Evolutionary conservation across 2,329 filamentous ascomycete genomes (phyloP).

Genomic region (Nothophoma quercina): DNA sequence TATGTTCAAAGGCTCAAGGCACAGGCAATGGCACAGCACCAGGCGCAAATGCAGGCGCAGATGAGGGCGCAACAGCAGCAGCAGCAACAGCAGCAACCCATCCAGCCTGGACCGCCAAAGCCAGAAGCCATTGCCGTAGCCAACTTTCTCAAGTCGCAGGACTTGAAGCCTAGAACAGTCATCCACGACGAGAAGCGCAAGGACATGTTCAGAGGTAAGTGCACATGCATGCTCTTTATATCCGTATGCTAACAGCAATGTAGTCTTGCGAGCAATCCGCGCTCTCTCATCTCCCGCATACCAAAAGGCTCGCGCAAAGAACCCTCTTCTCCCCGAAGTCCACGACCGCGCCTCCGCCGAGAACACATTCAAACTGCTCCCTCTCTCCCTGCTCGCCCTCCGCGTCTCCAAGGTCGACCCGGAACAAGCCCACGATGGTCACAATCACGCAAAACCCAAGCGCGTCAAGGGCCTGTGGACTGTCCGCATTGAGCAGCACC

Average conservation of each 20-base stretch:
- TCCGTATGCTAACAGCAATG: neutral
- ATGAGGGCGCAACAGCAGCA: conserved; percentile 48
- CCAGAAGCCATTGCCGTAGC: conserved; percentile 89
- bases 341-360: conserved; percentile 88
- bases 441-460: conserved; percentile 68
- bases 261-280: conserved; percentile 95
- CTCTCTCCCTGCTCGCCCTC: conserved; percentile 90
- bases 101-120: conserved; percentile 81
- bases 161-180: conserved; percentile 87
- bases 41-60: conserved; percentile 49
- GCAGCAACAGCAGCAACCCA: conserved; percentile 62
- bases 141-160: conserved; percentile 82
- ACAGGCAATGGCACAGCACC: conserved; percentile 64
- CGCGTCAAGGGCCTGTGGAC: conserved; percentile 96
- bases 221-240: neutral
- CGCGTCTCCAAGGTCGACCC: conserved; percentile 81
- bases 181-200: conserved; percentile 96
- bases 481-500: conserved; percentile 93
- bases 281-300: conserved; percentile 90
- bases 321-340: conserved; percentile 85
- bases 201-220: conserved; percentile 92
- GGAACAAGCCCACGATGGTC: conserved; percentile 73
- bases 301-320: conserved; percentile 86
- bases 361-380: conserved; percentile 93
- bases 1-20: conserved; percentile 69